Evolutionary conservation across 2,329 filamentous ascomycete genomes (phyloP).

Genomic region (Mycogone perniciosa): DNA sequence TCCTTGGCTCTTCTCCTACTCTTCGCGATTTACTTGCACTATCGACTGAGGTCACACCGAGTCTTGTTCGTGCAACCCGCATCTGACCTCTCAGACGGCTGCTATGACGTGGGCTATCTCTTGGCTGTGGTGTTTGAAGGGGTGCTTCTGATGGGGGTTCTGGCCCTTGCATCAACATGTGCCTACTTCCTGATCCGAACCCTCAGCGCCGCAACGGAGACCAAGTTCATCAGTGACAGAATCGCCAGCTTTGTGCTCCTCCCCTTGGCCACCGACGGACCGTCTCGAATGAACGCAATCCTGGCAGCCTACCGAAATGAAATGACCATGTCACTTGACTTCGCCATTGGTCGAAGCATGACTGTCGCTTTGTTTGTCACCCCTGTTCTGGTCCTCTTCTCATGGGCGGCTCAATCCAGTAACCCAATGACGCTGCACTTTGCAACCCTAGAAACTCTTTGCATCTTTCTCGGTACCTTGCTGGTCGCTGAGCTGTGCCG

Average conservation of each 20-base stretch:
- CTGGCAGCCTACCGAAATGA: constrained; percentile 4
- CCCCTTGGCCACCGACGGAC: constrained; percentile 4
- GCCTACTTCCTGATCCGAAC: constrained; percentile 8
- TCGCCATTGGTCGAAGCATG: constrained; percentile 10
- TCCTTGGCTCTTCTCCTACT: constrained; percentile 5
- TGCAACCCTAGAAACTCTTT: constrained; percentile 7
- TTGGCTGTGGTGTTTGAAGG: background rate
- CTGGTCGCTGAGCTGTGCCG: constrained; percentile 8
- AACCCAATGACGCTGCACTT: constrained; percentile 5
- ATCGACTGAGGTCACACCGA: constrained; percentile 6
- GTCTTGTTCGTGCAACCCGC: background rate
- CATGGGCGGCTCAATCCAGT: constrained; percentile 4
- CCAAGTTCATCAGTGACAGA: constrained; percentile 1
- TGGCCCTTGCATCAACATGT: background rate
- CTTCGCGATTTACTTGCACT: constrained; percentile 8
- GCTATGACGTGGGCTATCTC: background rate
- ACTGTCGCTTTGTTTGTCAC: constrained; percentile 7
- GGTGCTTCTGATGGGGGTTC: background rate
- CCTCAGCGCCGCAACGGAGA: constrained; percentile 1
- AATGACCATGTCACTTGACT: constrained; percentile 5
- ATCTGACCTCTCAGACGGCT: background rate
- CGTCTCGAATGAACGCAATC: constrained; percentile 4
- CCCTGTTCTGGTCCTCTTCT: constrained; percentile 7
- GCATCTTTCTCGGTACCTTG: constrained; percentile 5
- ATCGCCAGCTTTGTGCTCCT: constrained; percentile 5